These are phyloP conservation scores for Cyclotella atomus DNA, from an alignment of 108 stramenopile species.

Conservation along the genomic window DNA sequence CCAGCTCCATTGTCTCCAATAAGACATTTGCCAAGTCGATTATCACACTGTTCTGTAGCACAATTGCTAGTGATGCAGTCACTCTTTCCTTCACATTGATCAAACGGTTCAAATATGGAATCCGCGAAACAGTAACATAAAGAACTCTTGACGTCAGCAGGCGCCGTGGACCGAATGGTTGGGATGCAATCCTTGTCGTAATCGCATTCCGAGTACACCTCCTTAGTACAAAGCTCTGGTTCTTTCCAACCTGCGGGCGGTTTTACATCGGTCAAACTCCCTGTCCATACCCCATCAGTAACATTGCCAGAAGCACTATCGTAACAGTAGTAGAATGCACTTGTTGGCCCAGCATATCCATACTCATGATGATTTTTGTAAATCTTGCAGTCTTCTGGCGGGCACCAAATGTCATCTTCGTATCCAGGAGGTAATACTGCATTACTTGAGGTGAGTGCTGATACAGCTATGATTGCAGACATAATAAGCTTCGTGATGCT, in stretches of 20 bases:
- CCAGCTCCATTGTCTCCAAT: background rate
- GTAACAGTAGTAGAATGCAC: conserved; percentile 16
- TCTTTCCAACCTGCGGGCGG: conserved; percentile 1
- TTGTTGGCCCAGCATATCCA: conserved; percentile 2
- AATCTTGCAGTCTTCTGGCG: conserved; percentile 4
- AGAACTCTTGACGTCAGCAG: background rate
- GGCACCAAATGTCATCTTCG: conserved; percentile 23
- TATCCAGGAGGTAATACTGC: conserved; percentile 36
- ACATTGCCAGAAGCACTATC: background rate
- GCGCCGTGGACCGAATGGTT: background rate
- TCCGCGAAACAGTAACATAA: conserved; percentile 1
- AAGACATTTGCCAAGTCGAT: background rate
- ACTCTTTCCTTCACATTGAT: conserved; percentile 5
- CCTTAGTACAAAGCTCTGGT: background rate
- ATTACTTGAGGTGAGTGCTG: background rate
- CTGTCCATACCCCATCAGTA: conserved; percentile 17
- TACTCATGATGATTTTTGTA: conserved; percentile 19
- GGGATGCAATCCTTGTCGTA: background rate
- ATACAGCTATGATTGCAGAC: background rate
- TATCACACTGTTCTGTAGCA: background rate
- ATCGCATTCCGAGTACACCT: conserved; percentile 6
- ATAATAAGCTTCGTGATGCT: background rate
- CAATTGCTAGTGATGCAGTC: background rate
- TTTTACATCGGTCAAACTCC: conserved; percentile 1
- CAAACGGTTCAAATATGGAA: background rate